Evolutionary conservation across 2,329 filamentous ascomycete genomes (phyloP), one percentile per base, ranked within the genome.

Genomic region (Rhynchosporium secalis): DNA sequence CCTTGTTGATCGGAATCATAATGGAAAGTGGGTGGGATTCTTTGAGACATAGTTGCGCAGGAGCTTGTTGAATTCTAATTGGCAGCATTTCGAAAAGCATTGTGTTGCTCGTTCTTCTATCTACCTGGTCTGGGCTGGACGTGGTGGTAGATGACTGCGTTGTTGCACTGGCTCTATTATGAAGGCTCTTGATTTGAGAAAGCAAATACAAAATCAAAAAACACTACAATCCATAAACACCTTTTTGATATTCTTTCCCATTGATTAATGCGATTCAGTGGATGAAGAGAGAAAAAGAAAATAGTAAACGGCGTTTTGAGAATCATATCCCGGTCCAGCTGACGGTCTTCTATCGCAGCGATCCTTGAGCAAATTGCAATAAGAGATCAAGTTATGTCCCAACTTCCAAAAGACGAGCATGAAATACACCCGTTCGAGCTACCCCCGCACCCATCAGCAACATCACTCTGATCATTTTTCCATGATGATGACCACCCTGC

Each of bases 1-100:
- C 54, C 56, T 43, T 47, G 46, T 57, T 47, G 60, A 51, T 61
- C 43, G 46, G 54, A 57, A 61, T 61, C 38, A 40, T 52, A 52
- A 51, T 51, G 45, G 59, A 43, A 57, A 43, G 36, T 33, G 10
- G 20, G 41, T 28, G 31, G 51, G 28, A 12, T 57, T 51, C 26
- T 57, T 41, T 28, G n/a, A 52, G 47, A 40, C 28, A 33, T 51
- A 46, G 56, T 56, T 61, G 41, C 49, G 33, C 20, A 20, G 41
- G n/a, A 58, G 45, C 31, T 58, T 49, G 9, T 58, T 58, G 36
- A 46, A 31, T 61, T 45, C 48, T 40, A 31, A 56, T 10, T 48
- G 41, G 48, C 5, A 28, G 49, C 58, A 48, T 61, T 48, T 38
- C 31, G 51, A 55, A 43, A 45, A 15, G 13, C 41, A 61, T 28